Evolutionary conservation across 768 basidiomycete genomes (phyloP).

Genomic region (Tulasnella sp.): DNA sequence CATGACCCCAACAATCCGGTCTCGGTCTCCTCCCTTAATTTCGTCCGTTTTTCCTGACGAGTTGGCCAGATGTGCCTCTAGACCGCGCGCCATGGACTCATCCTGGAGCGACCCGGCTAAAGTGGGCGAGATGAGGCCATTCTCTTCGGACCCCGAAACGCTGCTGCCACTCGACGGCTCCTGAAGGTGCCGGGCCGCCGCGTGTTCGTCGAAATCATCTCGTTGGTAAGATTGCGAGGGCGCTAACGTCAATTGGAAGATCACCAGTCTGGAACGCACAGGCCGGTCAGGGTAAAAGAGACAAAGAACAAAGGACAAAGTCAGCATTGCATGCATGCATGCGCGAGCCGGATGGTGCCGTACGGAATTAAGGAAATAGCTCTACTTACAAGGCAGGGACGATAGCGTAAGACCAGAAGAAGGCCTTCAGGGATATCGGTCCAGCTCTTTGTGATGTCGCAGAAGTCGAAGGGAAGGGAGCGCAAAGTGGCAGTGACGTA

Average conservation of each 20-base stretch:
- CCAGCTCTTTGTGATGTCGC: background rate
- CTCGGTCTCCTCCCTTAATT: conserved; percentile 22
- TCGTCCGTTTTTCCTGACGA: background rate
- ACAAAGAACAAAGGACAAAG: background rate
- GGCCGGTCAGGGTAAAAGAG: background rate
- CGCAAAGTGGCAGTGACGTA: background rate
- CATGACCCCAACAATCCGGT: conserved; percentile 35
- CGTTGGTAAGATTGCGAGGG: conserved; percentile 35
- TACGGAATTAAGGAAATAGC: background rate
- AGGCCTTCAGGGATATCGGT: conserved; percentile 31
- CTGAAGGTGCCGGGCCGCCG: conserved; percentile 28
- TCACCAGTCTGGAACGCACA: conserved; percentile 33
- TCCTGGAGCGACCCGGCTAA: conserved; percentile 6
- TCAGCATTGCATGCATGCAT: background rate
- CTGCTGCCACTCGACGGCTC: conserved; percentile 32
- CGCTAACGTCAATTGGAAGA: conserved; percentile 37
- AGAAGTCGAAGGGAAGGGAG: background rate
- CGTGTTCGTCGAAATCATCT: conserved; percentile 27
- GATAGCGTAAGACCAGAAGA: conserved; percentile 38
- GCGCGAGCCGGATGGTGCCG: background rate
- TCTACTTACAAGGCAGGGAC: conserved; percentile 36
- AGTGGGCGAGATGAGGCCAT: conserved; percentile 1
- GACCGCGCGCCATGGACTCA: conserved; percentile 18
- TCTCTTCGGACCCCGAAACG: conserved; percentile 19
- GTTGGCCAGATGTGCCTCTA: conserved; percentile 16